Evolutionary conservation across 2,329 filamentous ascomycete genomes (phyloP).

Genomic region (Sporothrix sp.): DNA sequence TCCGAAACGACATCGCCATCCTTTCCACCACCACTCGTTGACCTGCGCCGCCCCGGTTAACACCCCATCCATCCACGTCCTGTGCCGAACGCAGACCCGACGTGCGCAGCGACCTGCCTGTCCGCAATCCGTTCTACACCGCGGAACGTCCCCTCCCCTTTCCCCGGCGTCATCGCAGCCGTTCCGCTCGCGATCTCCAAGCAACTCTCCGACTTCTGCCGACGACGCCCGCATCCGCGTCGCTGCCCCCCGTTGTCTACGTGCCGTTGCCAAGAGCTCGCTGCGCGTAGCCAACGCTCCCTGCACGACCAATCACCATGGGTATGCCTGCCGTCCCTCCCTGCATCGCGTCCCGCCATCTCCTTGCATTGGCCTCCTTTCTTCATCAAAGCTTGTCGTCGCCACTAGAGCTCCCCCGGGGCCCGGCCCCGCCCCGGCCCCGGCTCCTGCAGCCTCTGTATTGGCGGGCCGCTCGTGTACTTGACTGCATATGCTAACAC

Average conservation of each 20-base stretch:
- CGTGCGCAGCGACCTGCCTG: constrained; percentile 5
- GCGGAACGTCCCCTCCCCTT: neutral
- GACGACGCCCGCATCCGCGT: constrained; percentile 7
- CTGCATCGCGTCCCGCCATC: neutral
- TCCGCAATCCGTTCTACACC: neutral
- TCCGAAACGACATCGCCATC: neutral
- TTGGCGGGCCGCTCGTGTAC: too few species aligned
- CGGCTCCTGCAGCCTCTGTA: too few species aligned
- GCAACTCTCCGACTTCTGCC: neutral
- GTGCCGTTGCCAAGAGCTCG: constrained; percentile 22
- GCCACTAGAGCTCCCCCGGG: neutral
- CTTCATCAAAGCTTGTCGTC: too few species aligned
- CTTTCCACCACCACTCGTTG: neutral
- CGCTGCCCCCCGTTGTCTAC: constrained; percentile 18
- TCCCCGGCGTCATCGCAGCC: neutral
- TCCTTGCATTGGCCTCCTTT: too few species aligned
- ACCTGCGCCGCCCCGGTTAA: too few species aligned
- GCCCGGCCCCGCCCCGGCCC: neutral
- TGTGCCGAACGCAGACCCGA: constrained; percentile 9
- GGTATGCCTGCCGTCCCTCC: constrained; percentile 17
- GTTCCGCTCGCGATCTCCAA: constrained; percentile 1
- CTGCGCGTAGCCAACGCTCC: constrained; percentile 23
- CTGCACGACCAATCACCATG: constrained; percentile 22
- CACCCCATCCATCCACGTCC: neutral
- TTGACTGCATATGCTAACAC: constrained; percentile 24